These are phyloP conservation scores for Multifurca ochricompacta DNA, from an alignment of 768 basidiomycete species.

Conservation along the genomic window DNA sequence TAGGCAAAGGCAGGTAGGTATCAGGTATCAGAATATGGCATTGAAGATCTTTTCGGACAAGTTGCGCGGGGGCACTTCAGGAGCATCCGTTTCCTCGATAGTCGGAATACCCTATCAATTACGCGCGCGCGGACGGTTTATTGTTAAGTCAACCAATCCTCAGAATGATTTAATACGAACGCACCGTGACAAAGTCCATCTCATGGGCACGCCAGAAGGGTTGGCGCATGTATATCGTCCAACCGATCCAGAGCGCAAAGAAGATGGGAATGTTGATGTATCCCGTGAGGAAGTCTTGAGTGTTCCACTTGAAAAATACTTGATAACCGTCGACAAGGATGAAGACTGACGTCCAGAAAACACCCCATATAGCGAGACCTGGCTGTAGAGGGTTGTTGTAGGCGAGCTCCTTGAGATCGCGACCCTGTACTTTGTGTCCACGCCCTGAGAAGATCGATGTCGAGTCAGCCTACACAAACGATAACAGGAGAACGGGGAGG, in stretches of 20 bases:
- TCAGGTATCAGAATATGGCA: conserved; percentile 38
- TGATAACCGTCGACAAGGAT: conserved; percentile 48
- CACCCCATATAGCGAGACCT: conserved; percentile 61
- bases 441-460: conserved; percentile 34
- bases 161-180: conserved; percentile 17
- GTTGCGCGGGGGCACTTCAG: conserved; percentile 42
- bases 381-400: conserved; percentile 61
- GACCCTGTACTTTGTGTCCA: conserved; percentile 58
- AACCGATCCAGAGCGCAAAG: conserved; percentile 37
- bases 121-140: neutral
- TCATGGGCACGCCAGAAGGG: conserved; percentile 48
- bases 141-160: neutral
- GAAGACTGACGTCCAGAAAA: conserved; percentile 56
- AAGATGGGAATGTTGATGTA: conserved; percentile 39
- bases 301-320: conserved; percentile 59
- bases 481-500: conserved; percentile 10
- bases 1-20: neutral
- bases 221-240: conserved; percentile 35
- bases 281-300: conserved; percentile 42
- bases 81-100: conserved; percentile 58
- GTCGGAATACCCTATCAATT: conserved; percentile 52
- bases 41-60: conserved; percentile 43
- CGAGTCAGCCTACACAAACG: neutral
- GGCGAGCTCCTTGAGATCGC: conserved; percentile 50
- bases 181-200: conserved; percentile 65